Conservation (phyloP, 2,329 filamentous ascomycete genomes). For the Colletotrichum navitas region DNA sequence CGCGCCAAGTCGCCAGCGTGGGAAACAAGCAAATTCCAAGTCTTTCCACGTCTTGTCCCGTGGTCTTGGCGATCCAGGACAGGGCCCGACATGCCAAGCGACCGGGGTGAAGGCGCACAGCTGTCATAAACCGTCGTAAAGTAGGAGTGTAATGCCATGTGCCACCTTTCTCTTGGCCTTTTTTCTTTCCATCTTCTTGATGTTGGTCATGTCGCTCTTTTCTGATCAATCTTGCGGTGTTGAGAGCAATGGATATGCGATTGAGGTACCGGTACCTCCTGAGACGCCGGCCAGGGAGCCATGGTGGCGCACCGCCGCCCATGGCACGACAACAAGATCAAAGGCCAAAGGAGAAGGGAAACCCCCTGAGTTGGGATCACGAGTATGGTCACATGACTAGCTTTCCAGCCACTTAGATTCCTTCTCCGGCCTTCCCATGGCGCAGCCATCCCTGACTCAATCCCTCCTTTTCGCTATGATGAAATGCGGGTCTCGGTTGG, state of each 20-base stretch:
- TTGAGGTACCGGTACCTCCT: slow-evolving; percentile 7
- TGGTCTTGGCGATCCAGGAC: slow-evolving; percentile 40
- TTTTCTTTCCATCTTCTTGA: neutral
- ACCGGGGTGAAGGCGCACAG: slow-evolving; percentile 15
- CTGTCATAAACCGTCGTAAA: neutral
- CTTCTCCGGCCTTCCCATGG: neutral
- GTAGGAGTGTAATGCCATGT: neutral
- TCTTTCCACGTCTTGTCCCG: slow-evolving; percentile 41
- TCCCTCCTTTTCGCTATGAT: slow-evolving; percentile 24
- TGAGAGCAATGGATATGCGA: neutral
- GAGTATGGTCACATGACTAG: neutral
- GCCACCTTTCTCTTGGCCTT: neutral
- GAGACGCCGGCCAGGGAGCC: slow-evolving; percentile 3
- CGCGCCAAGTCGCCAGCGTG: slow-evolving; percentile 37
- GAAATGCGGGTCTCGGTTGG: slow-evolving; percentile 27
- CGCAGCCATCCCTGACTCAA: neutral
- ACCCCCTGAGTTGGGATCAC: slow-evolving; percentile 16
- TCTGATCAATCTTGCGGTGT: neutral
- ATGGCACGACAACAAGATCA: slow-evolving; percentile 18
- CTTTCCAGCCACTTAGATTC: neutral
- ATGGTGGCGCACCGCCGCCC: slow-evolving; percentile 28
- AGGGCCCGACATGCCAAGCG: slow-evolving; percentile 21
- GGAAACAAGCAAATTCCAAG: slow-evolving; percentile 42
- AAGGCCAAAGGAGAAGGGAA: neutral
- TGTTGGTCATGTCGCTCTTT: neutral